Evolutionary conservation across 306 rosid species (phyloP), one percentile per base, ranked within the genome.

Genomic region (Casuarina cunninghamiana): DNA sequence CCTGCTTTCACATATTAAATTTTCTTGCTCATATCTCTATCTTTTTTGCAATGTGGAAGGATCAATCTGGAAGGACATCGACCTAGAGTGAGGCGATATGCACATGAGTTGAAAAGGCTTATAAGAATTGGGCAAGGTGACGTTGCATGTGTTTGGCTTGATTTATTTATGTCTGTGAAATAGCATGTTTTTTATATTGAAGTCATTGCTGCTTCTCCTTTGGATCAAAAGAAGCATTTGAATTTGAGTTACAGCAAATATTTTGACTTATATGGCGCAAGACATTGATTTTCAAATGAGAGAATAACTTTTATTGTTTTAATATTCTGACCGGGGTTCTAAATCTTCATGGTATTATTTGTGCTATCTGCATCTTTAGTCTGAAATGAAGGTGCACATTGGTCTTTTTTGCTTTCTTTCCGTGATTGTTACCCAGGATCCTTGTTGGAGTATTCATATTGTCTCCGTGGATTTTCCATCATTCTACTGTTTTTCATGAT

Each of bases 81-180:
- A 74, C 97, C 77, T 76, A 88, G 82, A 87, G 84, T 92, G 80
- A 92, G 90, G 86, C 86, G 93, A n/a, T 92, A 90, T 81, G 97
- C 97, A 19, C 80, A 82, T 84, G 98, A 92, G 62, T 80, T 95
- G 55, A 88, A 73, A 87, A 93, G 78, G 85, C 87, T 92, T 74
- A 92, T 86, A 78, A 87, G 80, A 88, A 95, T 95, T 79, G 98
- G 98, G 73, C 97, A 92, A 87, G 98, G 98, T 91, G 86, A 85
- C 51, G 66, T 75, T 53, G 38, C 43, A 61, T 71, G 60, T 72
- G 69, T 38, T 70, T 53, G 72, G 65, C 19, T 67, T 62, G 21
- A 70, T 66, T 15, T 8, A 46, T 21, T 71, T 49, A 41, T 75
- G 68, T 43, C 53, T 15, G 2, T 63, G 5, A 66, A 39, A 43